These are phyloP conservation scores for Leishmania braziliensis DNA, from an alignment of 208 protist genomes.

Conservation along the genomic window DNA sequence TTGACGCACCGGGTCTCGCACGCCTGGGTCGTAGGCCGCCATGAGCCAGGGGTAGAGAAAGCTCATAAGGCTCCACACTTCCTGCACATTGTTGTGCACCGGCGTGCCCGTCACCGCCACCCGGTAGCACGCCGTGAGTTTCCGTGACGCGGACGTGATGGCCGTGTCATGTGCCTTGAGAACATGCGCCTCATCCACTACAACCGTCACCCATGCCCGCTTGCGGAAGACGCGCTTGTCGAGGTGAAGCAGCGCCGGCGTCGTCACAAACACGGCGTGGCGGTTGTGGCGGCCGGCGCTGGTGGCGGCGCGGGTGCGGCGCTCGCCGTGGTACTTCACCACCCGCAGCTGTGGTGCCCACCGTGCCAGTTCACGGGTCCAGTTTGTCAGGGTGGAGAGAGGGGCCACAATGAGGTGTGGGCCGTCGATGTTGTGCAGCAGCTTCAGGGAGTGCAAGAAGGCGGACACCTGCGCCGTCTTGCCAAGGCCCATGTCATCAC, in stretches of 20 bases:
- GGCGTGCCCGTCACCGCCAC: constrained; percentile 95
- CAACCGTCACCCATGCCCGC: constrained; percentile 91
- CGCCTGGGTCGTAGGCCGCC: constrained; percentile 48
- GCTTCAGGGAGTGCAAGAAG: constrained; percentile 86
- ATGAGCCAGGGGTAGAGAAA: constrained; percentile 94
- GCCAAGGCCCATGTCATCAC: constrained; percentile 98
- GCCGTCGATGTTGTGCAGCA: constrained; percentile 74
- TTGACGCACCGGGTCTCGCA: constrained; percentile 45
- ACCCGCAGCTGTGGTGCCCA: constrained; percentile 93
- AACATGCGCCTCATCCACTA: constrained; percentile 98
- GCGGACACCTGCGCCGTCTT: constrained; percentile 97
- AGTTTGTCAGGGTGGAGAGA: constrained; percentile 94
- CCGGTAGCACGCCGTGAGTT: constrained; percentile 79
- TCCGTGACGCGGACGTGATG: constrained; percentile 59
- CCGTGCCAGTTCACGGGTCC: constrained; percentile 89
- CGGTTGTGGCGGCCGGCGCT: constrained; percentile 42
- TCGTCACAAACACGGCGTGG: constrained; percentile 96
- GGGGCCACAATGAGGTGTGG: constrained; percentile 97
- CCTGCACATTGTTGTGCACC: constrained; percentile 96
- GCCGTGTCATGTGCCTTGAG: constrained; percentile 88
- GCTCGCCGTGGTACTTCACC: constrained; percentile 93
- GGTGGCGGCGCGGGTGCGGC: constrained; percentile 35
- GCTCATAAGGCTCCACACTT: constrained; percentile 96
- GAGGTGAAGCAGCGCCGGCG: constrained; percentile 91
- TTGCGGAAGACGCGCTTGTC: constrained; percentile 84